Conservation (phyloP, 352 stramenopile species). For the Pythium dissimile region DNA sequence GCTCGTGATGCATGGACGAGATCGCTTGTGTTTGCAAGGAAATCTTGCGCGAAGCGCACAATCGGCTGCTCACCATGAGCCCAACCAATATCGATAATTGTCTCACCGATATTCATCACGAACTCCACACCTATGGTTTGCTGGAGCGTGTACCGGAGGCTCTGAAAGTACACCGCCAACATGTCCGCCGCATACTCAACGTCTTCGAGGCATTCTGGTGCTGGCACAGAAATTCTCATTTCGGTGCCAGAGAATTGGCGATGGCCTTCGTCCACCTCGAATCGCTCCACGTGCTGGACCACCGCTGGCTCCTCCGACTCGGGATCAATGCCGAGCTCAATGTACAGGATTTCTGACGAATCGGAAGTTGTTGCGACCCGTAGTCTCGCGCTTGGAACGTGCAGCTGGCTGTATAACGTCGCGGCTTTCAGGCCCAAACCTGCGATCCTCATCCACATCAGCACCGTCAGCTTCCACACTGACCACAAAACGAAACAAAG, state of each 20-base stretch:
- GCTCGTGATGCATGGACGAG: conserved; percentile 36
- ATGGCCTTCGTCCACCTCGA: conserved; percentile 55
- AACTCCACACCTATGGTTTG: conserved; percentile 58
- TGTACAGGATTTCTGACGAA: conserved; percentile 59
- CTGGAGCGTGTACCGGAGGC: conserved; percentile 51
- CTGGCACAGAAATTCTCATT: conserved; percentile 63
- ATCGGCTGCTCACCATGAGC: conserved; percentile 39
- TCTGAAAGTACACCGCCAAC: conserved; percentile 70
- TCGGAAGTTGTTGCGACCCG: conserved; percentile 61
- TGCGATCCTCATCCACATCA: conserved; percentile 12
- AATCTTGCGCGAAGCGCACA: conserved; percentile 53
- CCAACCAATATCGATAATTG: conserved; percentile 36
- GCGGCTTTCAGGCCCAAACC: conserved; percentile 75
- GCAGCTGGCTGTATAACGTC: conserved; percentile 66
- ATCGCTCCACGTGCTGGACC: conserved; percentile 56
- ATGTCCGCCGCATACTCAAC: conserved; percentile 46
- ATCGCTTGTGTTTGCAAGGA: conserved; percentile 31
- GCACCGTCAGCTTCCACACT: neutral
- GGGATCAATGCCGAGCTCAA: conserved; percentile 65
- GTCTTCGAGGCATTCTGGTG: conserved; percentile 22
- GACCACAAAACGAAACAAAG: too few relatives aligned
- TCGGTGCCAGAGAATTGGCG: conserved; percentile 75
- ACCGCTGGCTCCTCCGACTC: conserved; percentile 55
- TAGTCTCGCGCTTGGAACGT: conserved; percentile 35
- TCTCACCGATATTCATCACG: conserved; percentile 39